Conservation (phyloP, 176 grass and related monocot species). For the Stipa capillata region DNA sequence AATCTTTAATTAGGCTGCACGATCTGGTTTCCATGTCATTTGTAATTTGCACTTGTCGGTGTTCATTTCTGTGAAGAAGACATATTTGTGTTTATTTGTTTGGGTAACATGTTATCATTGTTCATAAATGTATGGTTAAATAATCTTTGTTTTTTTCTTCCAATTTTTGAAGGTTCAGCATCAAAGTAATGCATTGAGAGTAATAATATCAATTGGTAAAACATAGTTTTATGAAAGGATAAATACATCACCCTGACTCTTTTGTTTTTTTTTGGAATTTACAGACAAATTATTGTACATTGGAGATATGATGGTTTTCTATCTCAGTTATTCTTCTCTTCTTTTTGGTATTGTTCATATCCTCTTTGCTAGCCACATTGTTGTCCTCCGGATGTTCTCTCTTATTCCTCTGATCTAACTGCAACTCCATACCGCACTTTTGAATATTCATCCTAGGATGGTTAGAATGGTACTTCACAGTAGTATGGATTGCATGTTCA, state of each 20-base stretch:
- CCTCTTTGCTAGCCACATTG: neutral
- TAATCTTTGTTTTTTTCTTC: neutral
- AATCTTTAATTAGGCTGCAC: neutral
- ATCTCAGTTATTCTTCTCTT: neutral
- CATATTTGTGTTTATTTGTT: neutral
- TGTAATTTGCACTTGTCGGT: no score
- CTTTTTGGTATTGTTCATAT: neutral
- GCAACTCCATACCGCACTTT: slow-evolving; percentile 12
- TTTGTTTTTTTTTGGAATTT: neutral
- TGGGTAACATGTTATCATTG: neutral
- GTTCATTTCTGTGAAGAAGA: slow-evolving; percentile 26
- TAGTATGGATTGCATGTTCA: neutral
- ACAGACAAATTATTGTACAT: neutral
- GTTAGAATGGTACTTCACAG: slow-evolving; percentile 5
- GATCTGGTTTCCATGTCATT: no score
- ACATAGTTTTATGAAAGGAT: neutral
- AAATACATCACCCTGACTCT: neutral
- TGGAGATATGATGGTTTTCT: neutral
- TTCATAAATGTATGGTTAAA: neutral
- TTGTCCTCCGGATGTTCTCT: neutral
- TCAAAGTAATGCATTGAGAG: neutral
- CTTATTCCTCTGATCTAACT: slow-evolving; percentile 5
- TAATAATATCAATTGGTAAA: neutral
- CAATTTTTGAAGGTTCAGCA: neutral
- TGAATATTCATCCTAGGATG: slow-evolving; percentile 10